Evolutionary conservation across 148 eudicot genomes (phyloP).

Genomic region (Chenopodium quinoa): DNA sequence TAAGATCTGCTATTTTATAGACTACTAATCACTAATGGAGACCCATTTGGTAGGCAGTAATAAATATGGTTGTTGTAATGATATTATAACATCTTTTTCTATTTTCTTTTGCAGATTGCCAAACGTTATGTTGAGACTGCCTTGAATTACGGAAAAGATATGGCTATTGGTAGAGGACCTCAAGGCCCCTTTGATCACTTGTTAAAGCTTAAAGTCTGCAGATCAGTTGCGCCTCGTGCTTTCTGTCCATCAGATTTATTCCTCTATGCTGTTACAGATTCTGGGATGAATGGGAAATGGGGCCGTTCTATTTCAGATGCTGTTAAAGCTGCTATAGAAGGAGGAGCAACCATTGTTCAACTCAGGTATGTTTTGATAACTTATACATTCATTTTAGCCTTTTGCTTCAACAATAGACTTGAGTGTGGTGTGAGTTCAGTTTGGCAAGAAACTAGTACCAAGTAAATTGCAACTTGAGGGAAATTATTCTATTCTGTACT

Average conservation of each 20-base stretch:
- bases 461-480: neutral
- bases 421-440: neutral
- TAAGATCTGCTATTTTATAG: neutral
- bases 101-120: constrained; percentile 47
- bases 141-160: constrained; percentile 72
- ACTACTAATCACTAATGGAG: neutral
- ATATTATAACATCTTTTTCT: neutral
- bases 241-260: constrained; percentile 67
- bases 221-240: constrained; percentile 29
- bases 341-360: constrained; percentile 91
- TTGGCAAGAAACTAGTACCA: neutral
- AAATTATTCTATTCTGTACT: neutral
- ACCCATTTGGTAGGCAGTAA: neutral
- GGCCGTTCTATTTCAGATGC: constrained; percentile 78
- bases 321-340: constrained; percentile 80
- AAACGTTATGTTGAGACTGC: constrained; percentile 81
- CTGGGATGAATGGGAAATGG: constrained; percentile 90
- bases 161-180: constrained; percentile 64
- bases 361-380: constrained; percentile 53
- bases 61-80: neutral
- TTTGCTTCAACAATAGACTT: neutral
- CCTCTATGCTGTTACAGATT: constrained; percentile 94
- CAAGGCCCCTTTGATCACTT: constrained; percentile 93
- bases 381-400: neutral
- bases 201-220: constrained; percentile 56